These are phyloP conservation scores for Chimonanthus praecox DNA, from an alignment of 164 flowering plant species.

Conservation along the genomic window DNA sequence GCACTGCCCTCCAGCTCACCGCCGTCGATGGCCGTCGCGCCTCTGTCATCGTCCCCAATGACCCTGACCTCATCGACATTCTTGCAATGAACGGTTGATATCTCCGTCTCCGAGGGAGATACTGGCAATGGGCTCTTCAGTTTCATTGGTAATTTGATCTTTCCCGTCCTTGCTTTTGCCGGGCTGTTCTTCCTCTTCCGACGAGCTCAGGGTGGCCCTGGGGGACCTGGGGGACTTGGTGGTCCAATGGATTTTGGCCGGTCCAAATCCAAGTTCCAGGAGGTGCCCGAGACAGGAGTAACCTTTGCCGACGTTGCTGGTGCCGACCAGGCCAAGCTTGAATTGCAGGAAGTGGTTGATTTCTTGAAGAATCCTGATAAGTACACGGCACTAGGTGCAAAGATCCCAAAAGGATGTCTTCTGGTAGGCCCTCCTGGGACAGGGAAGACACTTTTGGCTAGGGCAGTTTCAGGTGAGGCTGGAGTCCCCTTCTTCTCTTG, in stretches of 20 bases:
- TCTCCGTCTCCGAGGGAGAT: slow-evolving; percentile 94
- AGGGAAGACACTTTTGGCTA: slow-evolving; percentile 87
- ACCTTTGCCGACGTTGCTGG: slow-evolving; percentile 90
- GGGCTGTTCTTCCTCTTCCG: slow-evolving; percentile 85
- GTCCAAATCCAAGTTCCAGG: slow-evolving; percentile 92
- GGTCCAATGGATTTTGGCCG: slow-evolving; percentile 96
- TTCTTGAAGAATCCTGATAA: slow-evolving; percentile 93
- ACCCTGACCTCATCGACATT: slow-evolving; percentile 90
- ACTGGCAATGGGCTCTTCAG: slow-evolving; percentile 65
- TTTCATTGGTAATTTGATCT: slow-evolving; percentile 71
- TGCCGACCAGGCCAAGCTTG: slow-evolving; percentile 92
- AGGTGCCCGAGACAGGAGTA: slow-evolving; percentile 91
- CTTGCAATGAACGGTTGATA: slow-evolving; percentile 99
- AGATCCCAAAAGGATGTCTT: slow-evolving; percentile 94
- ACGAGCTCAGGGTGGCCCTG: slow-evolving; percentile 84
- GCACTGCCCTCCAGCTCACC: slow-evolving; percentile 74
- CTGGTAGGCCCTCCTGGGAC: slow-evolving; percentile 96
- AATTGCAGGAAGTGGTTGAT: slow-evolving; percentile 90
- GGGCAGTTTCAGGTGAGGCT: slow-evolving; percentile 94
- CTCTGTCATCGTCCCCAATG: slow-evolving; percentile 73
- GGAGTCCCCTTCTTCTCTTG: slow-evolving; percentile 92
- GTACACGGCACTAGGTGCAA: slow-evolving; percentile 89
- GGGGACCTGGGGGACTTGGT: slow-evolving; percentile 95
- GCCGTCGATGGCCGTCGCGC: slow-evolving; percentile 92
- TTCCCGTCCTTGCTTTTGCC: slow-evolving; percentile 78